Evolutionary conservation across 192 early-diverging fungal genomes (phyloP).

Genomic region (Coemansia sp.): DNA sequence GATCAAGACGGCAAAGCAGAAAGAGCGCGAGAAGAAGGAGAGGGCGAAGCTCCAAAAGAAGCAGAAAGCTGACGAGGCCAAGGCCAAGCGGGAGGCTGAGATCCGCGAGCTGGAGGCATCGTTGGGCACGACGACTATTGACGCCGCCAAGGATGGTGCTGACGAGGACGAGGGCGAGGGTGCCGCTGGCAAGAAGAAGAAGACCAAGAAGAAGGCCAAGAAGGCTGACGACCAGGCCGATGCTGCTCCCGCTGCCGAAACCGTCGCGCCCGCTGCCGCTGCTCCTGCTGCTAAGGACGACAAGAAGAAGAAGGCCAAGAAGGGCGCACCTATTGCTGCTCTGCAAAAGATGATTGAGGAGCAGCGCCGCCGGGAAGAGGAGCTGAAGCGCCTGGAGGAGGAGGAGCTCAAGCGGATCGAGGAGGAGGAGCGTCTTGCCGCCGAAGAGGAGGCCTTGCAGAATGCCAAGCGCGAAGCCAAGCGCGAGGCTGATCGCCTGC

Average conservation of each 20-base stretch:
- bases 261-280: constrained; percentile 19
- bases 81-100: constrained; percentile 51
- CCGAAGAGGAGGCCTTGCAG: constrained; percentile 67
- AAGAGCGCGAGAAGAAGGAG: constrained; percentile 50
- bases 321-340: constrained; percentile 42
- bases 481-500: constrained; percentile 74
- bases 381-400: constrained; percentile 75
- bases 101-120: constrained; percentile 29
- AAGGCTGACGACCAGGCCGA: constrained; percentile 54
- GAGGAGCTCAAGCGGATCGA: constrained; percentile 65
- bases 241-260: constrained; percentile 19
- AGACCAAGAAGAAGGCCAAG: constrained; percentile 49
- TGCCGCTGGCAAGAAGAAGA: constrained; percentile 24
- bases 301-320: constrained; percentile 43
- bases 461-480: constrained; percentile 73
- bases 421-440: constrained; percentile 66
- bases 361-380: constrained; percentile 66
- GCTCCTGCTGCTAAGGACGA: constrained; percentile 22
- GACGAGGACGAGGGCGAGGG: constrained; percentile 17
- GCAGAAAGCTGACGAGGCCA: constrained; percentile 43
- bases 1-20: constrained; percentile 56
- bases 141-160: constrained; percentile 13
- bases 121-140: constrained; percentile 26
- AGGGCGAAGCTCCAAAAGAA: constrained; percentile 46
- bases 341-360: constrained; percentile 61